Evolutionary conservation across 1,284 basidiomycete species (phyloP).

Genomic region (Apiotrichum akiyoshidainum): DNA sequence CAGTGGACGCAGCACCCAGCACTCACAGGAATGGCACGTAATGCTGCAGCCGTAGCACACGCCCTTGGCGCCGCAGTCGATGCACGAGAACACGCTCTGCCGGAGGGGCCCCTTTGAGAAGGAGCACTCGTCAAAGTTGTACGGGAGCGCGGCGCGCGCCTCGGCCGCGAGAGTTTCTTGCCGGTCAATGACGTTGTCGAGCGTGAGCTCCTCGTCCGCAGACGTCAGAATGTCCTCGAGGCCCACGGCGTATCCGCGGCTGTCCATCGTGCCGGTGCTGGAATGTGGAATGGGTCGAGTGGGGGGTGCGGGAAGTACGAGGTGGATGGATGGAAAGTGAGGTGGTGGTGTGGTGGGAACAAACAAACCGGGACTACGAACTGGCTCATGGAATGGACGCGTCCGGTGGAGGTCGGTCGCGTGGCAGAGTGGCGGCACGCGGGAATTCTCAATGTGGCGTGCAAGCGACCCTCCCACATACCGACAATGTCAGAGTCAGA

Average conservation of each 20-base stretch:
- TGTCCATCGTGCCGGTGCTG: too few species aligned
- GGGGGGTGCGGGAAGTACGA: background rate
- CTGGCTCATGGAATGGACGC: too few species aligned
- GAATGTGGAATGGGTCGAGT: background rate
- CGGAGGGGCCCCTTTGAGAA: constrained; percentile 40
- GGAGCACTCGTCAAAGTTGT: constrained; percentile 47
- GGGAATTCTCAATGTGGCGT: too few species aligned
- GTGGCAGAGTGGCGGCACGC: too few species aligned
- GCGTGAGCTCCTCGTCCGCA: constrained; percentile 36
- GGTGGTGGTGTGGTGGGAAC: background rate
- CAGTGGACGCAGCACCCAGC: too few species aligned
- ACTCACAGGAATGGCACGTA: constrained; percentile 48
- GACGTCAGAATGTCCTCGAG: constrained; percentile 26
- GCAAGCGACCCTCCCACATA: too few species aligned
- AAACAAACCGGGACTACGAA: too few species aligned
- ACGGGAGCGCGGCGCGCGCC: constrained; percentile 46
- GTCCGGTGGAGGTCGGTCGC: too few species aligned
- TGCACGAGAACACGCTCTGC: constrained; percentile 48
- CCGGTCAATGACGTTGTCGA: constrained; percentile 39
- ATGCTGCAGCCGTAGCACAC: constrained; percentile 51
- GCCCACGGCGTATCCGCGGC: constrained; percentile 14
- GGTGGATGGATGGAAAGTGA: too few species aligned
- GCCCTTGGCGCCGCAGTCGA: constrained; percentile 39
- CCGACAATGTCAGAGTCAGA: too few species aligned
- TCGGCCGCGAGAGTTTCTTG: constrained; percentile 42